Conservation (phyloP, 78 protist genomes). For the Mantamonas sphyraenae region DNA sequence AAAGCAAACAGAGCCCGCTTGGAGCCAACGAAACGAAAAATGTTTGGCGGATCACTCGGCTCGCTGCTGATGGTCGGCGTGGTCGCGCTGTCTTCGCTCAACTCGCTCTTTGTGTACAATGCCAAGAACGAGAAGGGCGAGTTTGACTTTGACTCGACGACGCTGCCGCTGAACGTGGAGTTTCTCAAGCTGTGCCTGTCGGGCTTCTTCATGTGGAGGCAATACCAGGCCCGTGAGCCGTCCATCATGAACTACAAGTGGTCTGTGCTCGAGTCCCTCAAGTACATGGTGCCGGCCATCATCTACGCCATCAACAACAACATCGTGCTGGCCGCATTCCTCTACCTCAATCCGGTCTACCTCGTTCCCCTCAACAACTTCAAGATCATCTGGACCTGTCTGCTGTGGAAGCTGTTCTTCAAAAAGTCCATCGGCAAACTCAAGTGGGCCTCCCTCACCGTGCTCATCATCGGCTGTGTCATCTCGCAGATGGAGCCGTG, state of each 20-base stretch:
- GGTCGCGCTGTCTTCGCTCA: too few relatives aligned
- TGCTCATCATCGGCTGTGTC: conserved; percentile 1
- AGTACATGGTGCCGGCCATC: neutral
- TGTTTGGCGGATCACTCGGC: too few relatives aligned
- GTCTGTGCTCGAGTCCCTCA: too few relatives aligned
- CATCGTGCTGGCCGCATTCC: neutral
- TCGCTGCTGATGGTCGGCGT: too few relatives aligned
- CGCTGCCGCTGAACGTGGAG: neutral
- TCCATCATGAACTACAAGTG: neutral
- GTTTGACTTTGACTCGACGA: neutral
- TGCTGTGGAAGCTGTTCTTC: conserved; percentile 2
- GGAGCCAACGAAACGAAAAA: too few relatives aligned
- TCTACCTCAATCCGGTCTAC: neutral
- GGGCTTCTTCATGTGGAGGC: neutral
- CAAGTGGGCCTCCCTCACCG: neutral
- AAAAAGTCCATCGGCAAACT: neutral
- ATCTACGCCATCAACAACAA: conserved; percentile 13
- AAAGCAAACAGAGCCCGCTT: too few relatives aligned
- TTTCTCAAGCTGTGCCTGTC: neutral
- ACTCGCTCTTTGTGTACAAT: too few relatives aligned
- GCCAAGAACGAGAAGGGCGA: neutral
- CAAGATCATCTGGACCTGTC: conserved; percentile 7
- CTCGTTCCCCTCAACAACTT: neutral
- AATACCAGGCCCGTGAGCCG: neutral
- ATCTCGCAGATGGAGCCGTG: neutral